A percentile compares a stretch with the other conserved stretches of the same genome.
Evolutionary conservation across 805 yeast genomes (phyloP).

Genomic region (Candida sphagnicola): DNA sequence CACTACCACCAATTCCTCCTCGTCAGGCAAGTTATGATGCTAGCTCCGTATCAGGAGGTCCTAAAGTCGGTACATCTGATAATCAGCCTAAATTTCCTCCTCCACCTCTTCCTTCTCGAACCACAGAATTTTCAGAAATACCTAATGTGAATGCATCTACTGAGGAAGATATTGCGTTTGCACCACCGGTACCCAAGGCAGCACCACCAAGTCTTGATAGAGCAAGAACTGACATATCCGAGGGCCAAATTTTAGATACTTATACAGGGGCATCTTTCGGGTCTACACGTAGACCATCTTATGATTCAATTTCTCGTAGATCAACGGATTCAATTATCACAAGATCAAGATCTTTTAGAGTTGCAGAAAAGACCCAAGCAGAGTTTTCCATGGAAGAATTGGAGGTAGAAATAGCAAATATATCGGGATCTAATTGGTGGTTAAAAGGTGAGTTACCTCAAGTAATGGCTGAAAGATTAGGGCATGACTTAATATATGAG

Average conservation of each 20-base stretch:
- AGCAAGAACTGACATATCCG: constrained; percentile 11
- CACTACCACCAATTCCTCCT: constrained; percentile 10
- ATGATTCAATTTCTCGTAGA: constrained; percentile 4
- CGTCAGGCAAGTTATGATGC: too few species aligned
- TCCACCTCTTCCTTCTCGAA: constrained; percentile 9
- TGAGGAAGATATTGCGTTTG: constrained; percentile 24
- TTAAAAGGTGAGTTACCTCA: constrained; percentile 55
- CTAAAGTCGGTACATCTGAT: too few species aligned
- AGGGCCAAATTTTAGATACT: constrained; percentile 1
- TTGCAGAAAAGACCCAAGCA: constrained; percentile 25
- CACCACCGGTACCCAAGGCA: constrained; percentile 7
- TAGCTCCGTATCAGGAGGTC: too few species aligned
- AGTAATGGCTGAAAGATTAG: constrained; percentile 33
- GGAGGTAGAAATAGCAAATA: constrained; percentile 26
- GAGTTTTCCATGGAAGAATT: constrained; percentile 19
- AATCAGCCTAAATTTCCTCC: constrained; percentile 12
- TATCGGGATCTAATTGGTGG: constrained; percentile 63
- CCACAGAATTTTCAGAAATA: too few species aligned
- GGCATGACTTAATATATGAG: constrained; percentile 56
- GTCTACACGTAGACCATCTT: constrained; percentile 4
- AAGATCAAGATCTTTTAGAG: constrained; percentile 11
- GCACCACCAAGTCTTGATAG: constrained; percentile 9
- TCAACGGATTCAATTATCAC: constrained; percentile 14
- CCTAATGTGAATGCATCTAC: too few species aligned
- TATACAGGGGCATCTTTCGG: constrained; percentile 13